Evolutionary conservation across 257 asterid species (phyloP).

Genomic region (Salvia splendens): DNA sequence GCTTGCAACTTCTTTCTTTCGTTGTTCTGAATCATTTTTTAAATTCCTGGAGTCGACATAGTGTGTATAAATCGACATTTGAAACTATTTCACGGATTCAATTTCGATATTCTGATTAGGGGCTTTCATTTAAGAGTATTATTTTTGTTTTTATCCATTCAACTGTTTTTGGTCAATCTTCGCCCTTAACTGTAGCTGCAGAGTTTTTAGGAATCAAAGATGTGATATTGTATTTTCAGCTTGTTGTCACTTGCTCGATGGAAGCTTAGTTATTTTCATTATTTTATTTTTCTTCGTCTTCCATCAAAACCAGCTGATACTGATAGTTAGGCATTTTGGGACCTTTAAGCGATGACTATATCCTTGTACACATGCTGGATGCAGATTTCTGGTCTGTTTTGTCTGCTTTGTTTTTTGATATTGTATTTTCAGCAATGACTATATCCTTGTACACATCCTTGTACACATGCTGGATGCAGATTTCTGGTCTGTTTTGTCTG

Average conservation of each 20-base stretch:
- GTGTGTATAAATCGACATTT: not conserved
- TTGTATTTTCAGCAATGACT: not conserved
- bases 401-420: no score
- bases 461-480: not conserved
- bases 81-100: not conserved
- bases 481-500: not conserved
- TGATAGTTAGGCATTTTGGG: no score
- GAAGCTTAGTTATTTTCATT: conserved; percentile 3
- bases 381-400: not conserved
- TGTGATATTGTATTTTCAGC: not conserved
- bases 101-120: conserved; percentile 6
- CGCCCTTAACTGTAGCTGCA: not conserved
- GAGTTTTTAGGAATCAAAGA: not conserved
- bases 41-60: conserved; percentile 1
- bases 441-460: not conserved
- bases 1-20: not conserved
- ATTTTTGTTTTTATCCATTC: not conserved
- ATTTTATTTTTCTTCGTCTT: no score
- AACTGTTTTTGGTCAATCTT: conserved; percentile 9
- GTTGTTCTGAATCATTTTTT: conserved; percentile 5
- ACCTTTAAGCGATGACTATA: not conserved
- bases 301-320: not conserved
- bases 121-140: not conserved
- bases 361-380: not conserved
- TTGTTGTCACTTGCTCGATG: not conserved